Percentiles rank a stretch among this genome's conserved stretches.
phyloP scores from a whole-genome alignment of 352 stramenopile species.

The Phytopythium cucurbitacearum region DNA sequence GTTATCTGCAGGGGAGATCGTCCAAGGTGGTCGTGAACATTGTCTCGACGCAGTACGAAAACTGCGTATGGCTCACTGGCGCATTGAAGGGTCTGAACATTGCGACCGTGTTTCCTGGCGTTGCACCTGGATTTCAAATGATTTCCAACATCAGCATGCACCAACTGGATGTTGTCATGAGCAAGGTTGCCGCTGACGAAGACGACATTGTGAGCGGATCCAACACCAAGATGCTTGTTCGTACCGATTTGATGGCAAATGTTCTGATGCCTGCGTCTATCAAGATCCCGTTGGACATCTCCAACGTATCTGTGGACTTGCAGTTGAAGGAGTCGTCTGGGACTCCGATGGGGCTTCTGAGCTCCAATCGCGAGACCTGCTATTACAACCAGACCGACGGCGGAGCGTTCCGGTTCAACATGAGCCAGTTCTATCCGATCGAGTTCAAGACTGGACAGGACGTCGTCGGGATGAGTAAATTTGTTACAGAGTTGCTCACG shows the following conservation, averaged over 20 bases:
- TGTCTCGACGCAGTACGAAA: constrained; percentile 32
- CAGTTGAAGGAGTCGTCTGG: constrained; percentile 36
- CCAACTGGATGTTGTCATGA: constrained; percentile 60
- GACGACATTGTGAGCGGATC: constrained; percentile 19
- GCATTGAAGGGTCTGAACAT: constrained; percentile 63
- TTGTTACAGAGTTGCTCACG: constrained; percentile 56
- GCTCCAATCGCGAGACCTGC: constrained; percentile 47
- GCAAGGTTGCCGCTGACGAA: constrained; percentile 14
- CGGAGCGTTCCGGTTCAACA: constrained; percentile 67
- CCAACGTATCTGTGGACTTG: constrained; percentile 58
- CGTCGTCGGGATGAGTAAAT: constrained; percentile 42
- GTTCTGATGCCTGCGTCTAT: constrained; percentile 75
- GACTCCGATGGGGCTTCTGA: constrained; percentile 39
- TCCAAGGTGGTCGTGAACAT: constrained; percentile 58
- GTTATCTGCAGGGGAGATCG: constrained; percentile 48
- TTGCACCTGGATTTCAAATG: constrained; percentile 49
- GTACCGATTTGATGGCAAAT: constrained; percentile 57
- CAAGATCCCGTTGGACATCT: constrained; percentile 58
- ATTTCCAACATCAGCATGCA: constrained; percentile 66
- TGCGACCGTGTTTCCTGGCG: constrained; percentile 55
- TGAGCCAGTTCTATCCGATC: constrained; percentile 66
- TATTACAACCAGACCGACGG: constrained; percentile 55
- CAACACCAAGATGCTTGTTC: constrained; percentile 70
- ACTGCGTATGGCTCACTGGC: constrained; percentile 62
- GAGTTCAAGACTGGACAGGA: constrained; percentile 33